These are phyloP conservation scores for Thielaviopsis ethacetica DNA, from an alignment of 2,329 filamentous ascomycete genomes.

Conservation along the genomic window DNA sequence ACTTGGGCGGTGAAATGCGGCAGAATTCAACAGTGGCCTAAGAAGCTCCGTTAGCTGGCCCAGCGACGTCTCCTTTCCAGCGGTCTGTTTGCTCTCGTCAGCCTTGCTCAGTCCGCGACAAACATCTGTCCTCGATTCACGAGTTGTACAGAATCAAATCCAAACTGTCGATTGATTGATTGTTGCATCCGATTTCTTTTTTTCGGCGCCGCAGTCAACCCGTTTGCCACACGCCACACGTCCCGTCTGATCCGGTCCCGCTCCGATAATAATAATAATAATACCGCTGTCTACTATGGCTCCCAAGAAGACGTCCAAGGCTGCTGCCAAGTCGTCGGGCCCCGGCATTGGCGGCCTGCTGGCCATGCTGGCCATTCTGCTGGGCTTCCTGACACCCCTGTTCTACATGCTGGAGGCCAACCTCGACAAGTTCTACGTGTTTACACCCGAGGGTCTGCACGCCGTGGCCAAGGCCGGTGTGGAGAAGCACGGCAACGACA, in stretches of 20 bases:
- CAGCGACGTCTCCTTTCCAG: no score
- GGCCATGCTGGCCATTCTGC: constrained; percentile 33
- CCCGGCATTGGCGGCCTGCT: constrained; percentile 23
- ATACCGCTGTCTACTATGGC: not conserved
- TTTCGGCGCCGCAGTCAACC: no score
- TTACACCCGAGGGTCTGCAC: constrained; percentile 51
- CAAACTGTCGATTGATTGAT: no score
- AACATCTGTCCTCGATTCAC: no score
- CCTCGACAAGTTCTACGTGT: constrained; percentile 56
- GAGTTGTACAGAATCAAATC: no score
- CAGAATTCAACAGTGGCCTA: constrained; percentile 12
- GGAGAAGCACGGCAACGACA: constrained; percentile 57
- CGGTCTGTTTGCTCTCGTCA: no score
- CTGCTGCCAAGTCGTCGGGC: constrained; percentile 8
- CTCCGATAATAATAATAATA: not conserved
- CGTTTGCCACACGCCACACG: no score
- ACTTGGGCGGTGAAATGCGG: constrained; percentile 11
- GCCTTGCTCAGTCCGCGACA: no score
- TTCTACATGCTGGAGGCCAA: constrained; percentile 41
- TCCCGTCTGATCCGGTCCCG: not conserved
- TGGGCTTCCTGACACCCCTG: constrained; percentile 37
- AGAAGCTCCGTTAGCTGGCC: not conserved
- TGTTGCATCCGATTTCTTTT: no score
- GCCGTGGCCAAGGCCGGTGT: constrained; percentile 51
- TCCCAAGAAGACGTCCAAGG: constrained; percentile 3